phyloP scores from a whole-genome alignment of 2,329 filamentous ascomycete species.

The Neospermospora avenae region DNA sequence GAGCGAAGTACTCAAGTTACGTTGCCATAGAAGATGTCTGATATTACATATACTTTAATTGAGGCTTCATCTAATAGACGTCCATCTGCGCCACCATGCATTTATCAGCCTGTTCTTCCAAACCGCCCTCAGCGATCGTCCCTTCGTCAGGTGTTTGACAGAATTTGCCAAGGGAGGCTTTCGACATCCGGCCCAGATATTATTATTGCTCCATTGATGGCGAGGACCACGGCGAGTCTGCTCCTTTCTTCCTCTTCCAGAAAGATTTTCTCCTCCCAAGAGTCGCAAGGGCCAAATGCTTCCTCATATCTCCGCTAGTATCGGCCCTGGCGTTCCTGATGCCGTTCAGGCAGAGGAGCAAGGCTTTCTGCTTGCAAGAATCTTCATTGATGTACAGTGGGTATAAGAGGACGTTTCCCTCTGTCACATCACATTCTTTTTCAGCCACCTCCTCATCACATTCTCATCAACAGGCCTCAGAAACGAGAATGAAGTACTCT shows the following conservation, averaged over 20 bases:
- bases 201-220: constrained; percentile 12
- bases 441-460: constrained; percentile 15
- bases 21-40: constrained; percentile 1
- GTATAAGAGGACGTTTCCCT: constrained; percentile 17
- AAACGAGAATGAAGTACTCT: constrained; percentile 25
- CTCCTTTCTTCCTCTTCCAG: constrained; percentile 17
- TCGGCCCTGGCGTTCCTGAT: constrained; percentile 24
- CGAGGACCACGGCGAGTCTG: constrained; percentile 19
- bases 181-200: constrained; percentile 6
- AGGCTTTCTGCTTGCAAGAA: constrained; percentile 3
- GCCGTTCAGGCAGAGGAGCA: constrained; percentile 23
- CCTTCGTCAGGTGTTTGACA: constrained; percentile 14
- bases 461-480: constrained; percentile 7
- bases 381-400: background rate
- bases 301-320: constrained; percentile 17
- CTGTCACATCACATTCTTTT: constrained; percentile 1
- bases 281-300: constrained; percentile 22
- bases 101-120: constrained; percentile 15
- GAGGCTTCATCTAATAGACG: constrained; percentile 7
- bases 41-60: constrained; percentile 11
- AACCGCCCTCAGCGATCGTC: background rate
- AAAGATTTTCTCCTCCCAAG: constrained; percentile 13
- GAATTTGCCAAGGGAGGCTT: constrained; percentile 12
- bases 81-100: constrained; percentile 9
- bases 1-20: background rate